Percentiles rank a stretch among this genome's conserved stretches.
Evolutionary conservation across 2,329 filamentous ascomycete genomes (phyloP).

Genomic region (Ophidiomyces ophidiicola): DNA sequence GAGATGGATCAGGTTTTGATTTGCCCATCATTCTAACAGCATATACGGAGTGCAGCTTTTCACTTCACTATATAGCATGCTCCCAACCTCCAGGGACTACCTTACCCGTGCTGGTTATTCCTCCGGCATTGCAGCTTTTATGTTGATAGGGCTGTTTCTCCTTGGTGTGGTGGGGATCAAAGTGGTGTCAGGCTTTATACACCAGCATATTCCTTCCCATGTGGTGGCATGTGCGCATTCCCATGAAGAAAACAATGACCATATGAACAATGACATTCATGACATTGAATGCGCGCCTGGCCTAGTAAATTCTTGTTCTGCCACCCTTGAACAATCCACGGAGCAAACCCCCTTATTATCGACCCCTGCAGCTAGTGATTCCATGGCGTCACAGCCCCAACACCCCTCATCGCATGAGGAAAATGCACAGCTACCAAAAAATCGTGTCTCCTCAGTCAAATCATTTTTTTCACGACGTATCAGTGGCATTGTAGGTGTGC

Average conservation of each 20-base stretch:
- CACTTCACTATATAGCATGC: conserved; percentile 83
- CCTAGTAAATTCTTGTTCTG: not conserved
- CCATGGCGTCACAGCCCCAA: not conserved
- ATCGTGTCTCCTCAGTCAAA: conserved; percentile 8
- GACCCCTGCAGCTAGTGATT: not conserved
- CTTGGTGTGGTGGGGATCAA: conserved; percentile 38
- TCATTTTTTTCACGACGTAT: conserved; percentile 12
- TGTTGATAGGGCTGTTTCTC: conserved; percentile 37
- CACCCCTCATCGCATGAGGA: not conserved
- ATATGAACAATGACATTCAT: too few relatives aligned
- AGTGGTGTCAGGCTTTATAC: conserved; percentile 34
- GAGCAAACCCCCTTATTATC: conserved; percentile 10
- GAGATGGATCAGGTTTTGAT: conserved; percentile 1
- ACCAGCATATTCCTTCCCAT: conserved; percentile 39
- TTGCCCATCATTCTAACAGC: conserved; percentile 10
- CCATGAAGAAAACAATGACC: conserved; percentile 31
- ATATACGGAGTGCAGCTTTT: conserved; percentile 73
- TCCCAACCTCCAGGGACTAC: conserved; percentile 73
- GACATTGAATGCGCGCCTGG: conserved; percentile 23
- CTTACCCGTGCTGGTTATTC: conserved; percentile 56
- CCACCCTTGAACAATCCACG: not conserved
- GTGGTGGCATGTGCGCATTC: conserved; percentile 40
- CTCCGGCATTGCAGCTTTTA: conserved; percentile 49
- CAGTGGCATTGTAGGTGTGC: conserved; percentile 12
- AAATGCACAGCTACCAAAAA: not conserved